Percentiles rank a stretch among this genome's conserved stretches.
These are phyloP conservation scores for Umbelopsis sp. DNA, from an alignment of 371 early-diverging fungal species.

Conservation along the genomic window DNA sequence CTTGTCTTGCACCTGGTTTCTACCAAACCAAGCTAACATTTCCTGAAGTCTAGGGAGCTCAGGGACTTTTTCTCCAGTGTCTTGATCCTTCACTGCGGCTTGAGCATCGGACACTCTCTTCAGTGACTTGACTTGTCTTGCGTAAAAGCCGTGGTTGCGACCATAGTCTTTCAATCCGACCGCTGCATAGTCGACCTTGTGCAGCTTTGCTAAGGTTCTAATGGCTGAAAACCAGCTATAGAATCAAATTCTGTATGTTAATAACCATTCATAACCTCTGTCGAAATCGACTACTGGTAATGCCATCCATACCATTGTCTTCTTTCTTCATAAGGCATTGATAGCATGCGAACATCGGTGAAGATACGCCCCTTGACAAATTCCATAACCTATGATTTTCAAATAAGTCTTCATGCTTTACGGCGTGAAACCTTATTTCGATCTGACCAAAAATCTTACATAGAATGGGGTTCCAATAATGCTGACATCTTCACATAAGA, in stretches of 20 bases:
- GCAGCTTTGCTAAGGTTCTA: slow-evolving; percentile 78
- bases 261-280: not conserved
- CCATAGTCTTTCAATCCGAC: slow-evolving; percentile 81
- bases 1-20: slow-evolving; percentile 70
- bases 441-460: slow-evolving; percentile 39
- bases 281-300: not conserved
- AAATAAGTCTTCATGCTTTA: not conserved
- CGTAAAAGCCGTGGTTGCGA: slow-evolving; percentile 71
- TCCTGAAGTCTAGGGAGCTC: slow-evolving; percentile 70
- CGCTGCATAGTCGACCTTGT: slow-evolving; percentile 65
- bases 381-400: slow-evolving; percentile 74
- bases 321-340: slow-evolving; percentile 61
- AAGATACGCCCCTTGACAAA: slow-evolving; percentile 89
- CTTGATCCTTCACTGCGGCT: slow-evolving; percentile 62
- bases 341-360: slow-evolving; percentile 61
- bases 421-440: not conserved
- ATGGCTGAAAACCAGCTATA: slow-evolving; percentile 74
- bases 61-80: slow-evolving; percentile 63
- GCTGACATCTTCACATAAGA: slow-evolving; percentile 76
- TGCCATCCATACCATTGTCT: slow-evolving; percentile 46
- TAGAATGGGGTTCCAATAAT: slow-evolving; percentile 93
- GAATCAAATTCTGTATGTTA: not conserved
- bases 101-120: slow-evolving; percentile 71
- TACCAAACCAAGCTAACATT: slow-evolving; percentile 75
- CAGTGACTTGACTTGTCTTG: slow-evolving; percentile 79